Evolutionary conservation across 2,329 filamentous ascomycete species (phyloP), one percentile per base, ranked within the genome.

Genomic region (Paraconiothyrium brasiliense): DNA sequence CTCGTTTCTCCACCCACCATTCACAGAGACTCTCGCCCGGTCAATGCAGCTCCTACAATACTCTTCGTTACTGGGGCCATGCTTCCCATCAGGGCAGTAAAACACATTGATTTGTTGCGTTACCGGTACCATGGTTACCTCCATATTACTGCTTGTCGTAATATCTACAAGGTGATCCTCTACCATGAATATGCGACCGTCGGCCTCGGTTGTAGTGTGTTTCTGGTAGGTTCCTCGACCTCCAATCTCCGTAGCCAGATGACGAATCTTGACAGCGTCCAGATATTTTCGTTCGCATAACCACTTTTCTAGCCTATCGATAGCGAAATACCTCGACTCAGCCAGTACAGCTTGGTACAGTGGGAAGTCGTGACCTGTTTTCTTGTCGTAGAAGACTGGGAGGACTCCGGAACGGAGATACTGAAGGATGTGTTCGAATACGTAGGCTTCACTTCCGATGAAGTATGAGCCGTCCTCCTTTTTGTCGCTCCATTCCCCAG

Each of bases 371-470:
- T 77, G 75, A 0, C 70, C 69, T 41, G 68, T 71, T 24, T 8
- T n/a, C 2, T 57, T 52, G 54, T 78, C 65, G 59, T 72, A 79
- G 67, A 78, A 79, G 7, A 81, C 22, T 0, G 79, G 78, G 37
- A 71, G 67, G 4, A 71, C 67, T 2, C 71, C 69, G 4, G 65
- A 71, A 1, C 79, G 75, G 13, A 80, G 69, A 59, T 74, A 80
- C 0, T 66, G 63, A 3, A 81, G 68, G 58, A 81, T 66, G 54
- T 81, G 69, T 32, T 71, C 57, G 59, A 81, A 81, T 8, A 76
- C 41, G 0, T 64, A 50, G 1, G 72, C 65, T 57, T 81, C 75
- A 0, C 74, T 64, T 49, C 81, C 79, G 52, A 82, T 56, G 64
- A 80, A 81, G 61, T 73, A 74, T 0, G 71, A 72, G 1, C 69